phyloP scores from a whole-genome alignment of 129 eudicot species.

The Gnaphalium uliginosum region DNA sequence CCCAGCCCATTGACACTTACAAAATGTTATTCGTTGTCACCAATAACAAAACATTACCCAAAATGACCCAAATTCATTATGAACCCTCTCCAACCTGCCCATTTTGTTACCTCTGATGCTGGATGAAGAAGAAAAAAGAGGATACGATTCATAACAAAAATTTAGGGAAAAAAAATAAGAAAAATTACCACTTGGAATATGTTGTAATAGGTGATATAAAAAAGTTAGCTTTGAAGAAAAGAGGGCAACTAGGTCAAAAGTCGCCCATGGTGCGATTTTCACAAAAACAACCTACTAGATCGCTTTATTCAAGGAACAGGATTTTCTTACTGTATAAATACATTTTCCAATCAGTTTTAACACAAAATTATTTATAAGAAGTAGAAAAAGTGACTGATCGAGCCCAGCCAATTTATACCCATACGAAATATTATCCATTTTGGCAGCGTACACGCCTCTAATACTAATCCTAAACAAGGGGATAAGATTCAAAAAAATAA shows the following conservation, averaged over 20 bases:
- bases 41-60: background rate
- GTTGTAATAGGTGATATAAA: background rate
- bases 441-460: background rate
- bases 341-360: background rate
- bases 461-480: background rate
- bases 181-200: background rate
- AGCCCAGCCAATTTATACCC: background rate
- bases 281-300: conserved; percentile 1
- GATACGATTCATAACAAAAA: background rate
- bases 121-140: background rate
- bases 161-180: background rate
- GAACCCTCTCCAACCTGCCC: background rate
- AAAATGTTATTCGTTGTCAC: background rate
- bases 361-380: background rate
- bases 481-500: background rate
- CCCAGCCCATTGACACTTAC: background rate
- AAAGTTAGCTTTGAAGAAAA: background rate
- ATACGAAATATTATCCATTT: background rate
- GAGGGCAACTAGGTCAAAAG: background rate
- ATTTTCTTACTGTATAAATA: background rate
- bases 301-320: background rate
- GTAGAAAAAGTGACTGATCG: background rate
- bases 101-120: conserved; percentile 2
- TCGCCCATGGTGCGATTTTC: conserved; percentile 1
- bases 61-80: background rate